Conservation (phyloP, 305 asterid genomes). For the Fraxinus baroniana region DNA sequence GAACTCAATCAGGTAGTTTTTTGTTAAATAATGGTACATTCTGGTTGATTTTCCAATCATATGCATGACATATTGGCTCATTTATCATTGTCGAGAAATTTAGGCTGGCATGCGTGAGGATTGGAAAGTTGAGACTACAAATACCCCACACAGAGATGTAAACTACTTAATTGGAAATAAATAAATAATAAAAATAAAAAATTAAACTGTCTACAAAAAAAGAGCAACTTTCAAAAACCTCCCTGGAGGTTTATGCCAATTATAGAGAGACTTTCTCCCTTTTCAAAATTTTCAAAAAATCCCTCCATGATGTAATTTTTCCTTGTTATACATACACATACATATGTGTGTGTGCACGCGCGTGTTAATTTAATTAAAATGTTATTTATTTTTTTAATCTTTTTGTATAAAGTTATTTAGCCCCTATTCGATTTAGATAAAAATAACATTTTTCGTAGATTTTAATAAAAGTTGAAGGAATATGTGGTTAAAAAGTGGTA, state of each 20-base stretch:
- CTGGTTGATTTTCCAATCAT: constrained; percentile 14
- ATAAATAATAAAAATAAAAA: not conserved
- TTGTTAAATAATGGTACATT: constrained; percentile 5
- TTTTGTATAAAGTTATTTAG: not conserved
- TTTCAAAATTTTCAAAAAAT: not conserved
- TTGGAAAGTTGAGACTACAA: constrained; percentile 15
- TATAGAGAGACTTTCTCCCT: not conserved
- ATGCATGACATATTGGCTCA: not conserved
- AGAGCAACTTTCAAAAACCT: not conserved
- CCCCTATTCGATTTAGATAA: not conserved
- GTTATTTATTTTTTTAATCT: not conserved
- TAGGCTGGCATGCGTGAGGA: constrained; percentile 20
- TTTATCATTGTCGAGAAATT: constrained; percentile 11
- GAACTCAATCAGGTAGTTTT: constrained; percentile 59
- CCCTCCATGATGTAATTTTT: not conserved
- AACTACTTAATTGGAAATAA: not conserved
- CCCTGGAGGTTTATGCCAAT: not conserved
- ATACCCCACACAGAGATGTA: not conserved
- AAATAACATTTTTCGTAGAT: too few species aligned
- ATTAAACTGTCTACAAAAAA: not conserved
- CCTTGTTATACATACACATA: too few species aligned
- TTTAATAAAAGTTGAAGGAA: not conserved
- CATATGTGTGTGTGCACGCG: too few species aligned
- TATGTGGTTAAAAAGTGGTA: not conserved
- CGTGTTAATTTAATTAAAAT: too few species aligned